Conservation (phyloP, 2,329 filamentous ascomycete species). For the Dactylellina parvicollis region DNA sequence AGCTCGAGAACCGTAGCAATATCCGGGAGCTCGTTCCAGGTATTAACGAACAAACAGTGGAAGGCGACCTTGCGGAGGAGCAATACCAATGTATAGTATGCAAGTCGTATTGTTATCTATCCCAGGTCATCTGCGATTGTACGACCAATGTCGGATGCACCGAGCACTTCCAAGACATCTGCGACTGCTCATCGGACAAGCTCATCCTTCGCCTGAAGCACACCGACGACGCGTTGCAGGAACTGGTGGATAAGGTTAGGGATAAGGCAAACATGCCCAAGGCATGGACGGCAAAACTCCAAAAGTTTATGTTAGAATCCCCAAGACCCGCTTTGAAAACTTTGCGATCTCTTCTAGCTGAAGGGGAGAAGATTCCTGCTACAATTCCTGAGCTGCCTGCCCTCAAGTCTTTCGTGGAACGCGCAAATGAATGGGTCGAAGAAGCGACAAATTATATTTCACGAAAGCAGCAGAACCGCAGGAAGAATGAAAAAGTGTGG, state of each 20-base stretch:
- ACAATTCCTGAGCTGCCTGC: slow-evolving; percentile 82
- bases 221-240: slow-evolving; percentile 74
- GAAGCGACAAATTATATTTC: slow-evolving; percentile 96
- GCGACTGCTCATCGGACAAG: slow-evolving; percentile 57
- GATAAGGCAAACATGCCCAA: slow-evolving; percentile 89
- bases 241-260: slow-evolving; percentile 76
- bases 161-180: slow-evolving; percentile 72
- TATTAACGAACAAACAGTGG: slow-evolving; percentile 62
- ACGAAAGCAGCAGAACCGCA: slow-evolving; percentile 95
- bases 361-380: slow-evolving; percentile 96
- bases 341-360: slow-evolving; percentile 82
- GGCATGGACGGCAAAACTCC: slow-evolving; percentile 88
- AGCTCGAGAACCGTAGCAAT: slow-evolving; percentile 73
- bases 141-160: slow-evolving; percentile 82
- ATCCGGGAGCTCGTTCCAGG: slow-evolving; percentile 66
- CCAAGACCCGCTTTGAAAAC: slow-evolving; percentile 85
- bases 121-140: slow-evolving; percentile 84
- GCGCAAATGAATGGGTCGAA: slow-evolving; percentile 97
- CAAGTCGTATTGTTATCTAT: slow-evolving; percentile 90
- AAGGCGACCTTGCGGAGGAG: slow-evolving; percentile 83
- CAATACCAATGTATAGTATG: slow-evolving; percentile 92
- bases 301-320: slow-evolving; percentile 83
- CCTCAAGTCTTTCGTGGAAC: slow-evolving; percentile 88
- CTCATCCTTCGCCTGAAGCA: slow-evolving; percentile 77
- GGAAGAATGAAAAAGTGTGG: slow-evolving; percentile 91